Conservation (phyloP, 2,329 filamentous ascomycete species). For the Penicillium sp. region DNA sequence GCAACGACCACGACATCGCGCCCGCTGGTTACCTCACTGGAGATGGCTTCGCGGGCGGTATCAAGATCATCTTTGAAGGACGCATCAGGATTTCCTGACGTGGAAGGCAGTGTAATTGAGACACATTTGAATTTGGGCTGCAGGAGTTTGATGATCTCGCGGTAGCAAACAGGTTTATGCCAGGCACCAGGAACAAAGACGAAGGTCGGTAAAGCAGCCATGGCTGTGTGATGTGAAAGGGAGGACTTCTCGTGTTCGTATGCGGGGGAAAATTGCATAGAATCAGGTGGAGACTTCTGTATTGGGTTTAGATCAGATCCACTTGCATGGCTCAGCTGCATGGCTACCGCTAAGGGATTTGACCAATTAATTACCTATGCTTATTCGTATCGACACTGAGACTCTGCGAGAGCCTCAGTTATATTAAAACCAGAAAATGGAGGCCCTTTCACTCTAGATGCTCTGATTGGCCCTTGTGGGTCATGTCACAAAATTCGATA, state of each 20-base stretch:
- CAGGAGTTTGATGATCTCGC: constrained; percentile 37
- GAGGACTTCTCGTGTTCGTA: not conserved
- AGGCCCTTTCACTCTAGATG: no score
- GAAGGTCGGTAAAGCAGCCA: constrained; percentile 32
- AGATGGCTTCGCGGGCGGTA: constrained; percentile 39
- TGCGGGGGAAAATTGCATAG: not conserved
- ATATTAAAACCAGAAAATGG: no score
- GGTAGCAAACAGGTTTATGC: constrained; percentile 45
- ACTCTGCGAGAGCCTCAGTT: no score
- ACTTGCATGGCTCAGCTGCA: no score
- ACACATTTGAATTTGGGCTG: constrained; percentile 33
- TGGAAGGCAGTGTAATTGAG: constrained; percentile 43
- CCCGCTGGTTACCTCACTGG: constrained; percentile 36
- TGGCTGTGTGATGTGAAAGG: not conserved
- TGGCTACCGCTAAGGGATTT: no score
- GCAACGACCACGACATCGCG: constrained; percentile 49
- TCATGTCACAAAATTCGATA: no score
- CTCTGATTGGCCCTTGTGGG: no score
- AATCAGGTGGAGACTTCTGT: no score
- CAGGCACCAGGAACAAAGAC: constrained; percentile 52
- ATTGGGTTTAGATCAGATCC: no score
- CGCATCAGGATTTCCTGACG: constrained; percentile 31
- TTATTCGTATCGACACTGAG: no score
- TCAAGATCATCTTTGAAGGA: constrained; percentile 48
- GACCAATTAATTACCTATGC: no score